Evolutionary conservation across 495 filamentous ascomycete genomes (phyloP), one percentile per base, ranked within the genome.

Genomic region (Aspergillus sparsus): DNA sequence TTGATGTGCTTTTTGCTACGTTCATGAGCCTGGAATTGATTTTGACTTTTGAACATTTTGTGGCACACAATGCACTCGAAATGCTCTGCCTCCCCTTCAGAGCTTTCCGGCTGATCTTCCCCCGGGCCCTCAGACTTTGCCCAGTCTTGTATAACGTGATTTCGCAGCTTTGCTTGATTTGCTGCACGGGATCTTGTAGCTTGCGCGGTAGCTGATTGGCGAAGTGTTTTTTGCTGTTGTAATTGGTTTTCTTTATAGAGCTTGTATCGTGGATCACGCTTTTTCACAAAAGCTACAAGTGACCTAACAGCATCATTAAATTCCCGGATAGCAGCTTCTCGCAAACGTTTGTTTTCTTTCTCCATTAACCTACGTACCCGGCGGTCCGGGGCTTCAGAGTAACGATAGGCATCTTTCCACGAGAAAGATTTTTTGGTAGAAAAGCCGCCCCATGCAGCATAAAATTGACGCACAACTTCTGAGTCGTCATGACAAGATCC

Each of bases 1-100:
- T 95, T 97, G 46, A 85, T 66, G 67, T 99, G 94, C 69, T 97
- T 98, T 69, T 96, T 98, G 77, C 92, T 97, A 73, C 87, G 89
- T 75, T 98, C 93, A 67, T 99, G 94, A n/a, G 89, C 85, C 68
- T 93, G 86, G 60, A 86, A 93, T 65, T 97, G 94, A 64, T 89
- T 90, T 68, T 96, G 87, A 57, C 92, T 97, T 70, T 95, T 96
- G 80, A 98, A 99, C 3, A 65, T 87, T 74, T 99, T 99, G 66
- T 84, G 82, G 69, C 94, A 99, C 18, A 89, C 89, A 53, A 98
- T 87, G 69, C 94, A 99, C 68, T 97, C 94, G 56, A 91, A 89
- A 35, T 82, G 75, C 59, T 87, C 78, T 53, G 82, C 70, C 57
- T 81, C 80, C 18, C 69, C 70, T 62, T 82, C 77, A 64, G 80